phyloP scores from a whole-genome alignment of 139 green algal genomes.

The Chlamydomonas incerta region DNA sequence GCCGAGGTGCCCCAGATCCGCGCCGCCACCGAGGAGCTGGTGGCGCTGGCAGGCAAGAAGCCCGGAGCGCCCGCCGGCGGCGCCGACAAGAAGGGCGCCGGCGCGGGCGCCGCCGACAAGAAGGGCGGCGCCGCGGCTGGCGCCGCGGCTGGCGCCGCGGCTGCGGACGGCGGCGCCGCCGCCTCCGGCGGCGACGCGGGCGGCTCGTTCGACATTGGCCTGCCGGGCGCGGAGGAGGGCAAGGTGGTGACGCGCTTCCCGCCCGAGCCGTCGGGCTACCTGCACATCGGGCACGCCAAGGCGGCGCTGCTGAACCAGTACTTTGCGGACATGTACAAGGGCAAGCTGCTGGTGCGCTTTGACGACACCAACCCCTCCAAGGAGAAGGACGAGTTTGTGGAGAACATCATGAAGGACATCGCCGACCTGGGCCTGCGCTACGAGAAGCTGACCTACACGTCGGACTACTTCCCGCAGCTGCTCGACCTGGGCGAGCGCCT shows the following conservation, averaged over 20 bases:
- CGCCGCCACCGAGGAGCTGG: slow-evolving; percentile 55
- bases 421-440: slow-evolving; percentile 84
- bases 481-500: slow-evolving; percentile 83
- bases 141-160: slow-evolving; percentile 29
- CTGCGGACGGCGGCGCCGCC: not conserved
- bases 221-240: slow-evolving; percentile 83
- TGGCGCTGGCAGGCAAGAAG: slow-evolving; percentile 34
- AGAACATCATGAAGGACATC: slow-evolving; percentile 95
- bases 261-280: slow-evolving; percentile 93
- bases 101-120: slow-evolving; percentile 38
- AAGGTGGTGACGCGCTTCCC: slow-evolving; percentile 98
- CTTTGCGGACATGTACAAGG: slow-evolving; percentile 94
- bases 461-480: slow-evolving; percentile 89
- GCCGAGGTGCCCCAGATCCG: slow-evolving; percentile 48
- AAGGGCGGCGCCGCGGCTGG: slow-evolving; percentile 17
- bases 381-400: slow-evolving; percentile 98
- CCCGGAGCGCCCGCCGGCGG: slow-evolving; percentile 32
- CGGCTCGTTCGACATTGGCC: slow-evolving; percentile 90
- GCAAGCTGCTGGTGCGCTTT: slow-evolving; percentile 92
- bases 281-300: slow-evolving; percentile 98
- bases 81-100: slow-evolving; percentile 4
- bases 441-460: slow-evolving; percentile 92
- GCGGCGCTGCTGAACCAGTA: slow-evolving; percentile 92
- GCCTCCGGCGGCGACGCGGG: not conserved
- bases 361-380: slow-evolving; percentile 99